A percentile compares a stretch with the other conserved stretches of the same genome.
These are phyloP conservation scores for Trichoderma asperelloides DNA, from an alignment of 495 filamentous ascomycete genomes.

Conservation along the genomic window DNA sequence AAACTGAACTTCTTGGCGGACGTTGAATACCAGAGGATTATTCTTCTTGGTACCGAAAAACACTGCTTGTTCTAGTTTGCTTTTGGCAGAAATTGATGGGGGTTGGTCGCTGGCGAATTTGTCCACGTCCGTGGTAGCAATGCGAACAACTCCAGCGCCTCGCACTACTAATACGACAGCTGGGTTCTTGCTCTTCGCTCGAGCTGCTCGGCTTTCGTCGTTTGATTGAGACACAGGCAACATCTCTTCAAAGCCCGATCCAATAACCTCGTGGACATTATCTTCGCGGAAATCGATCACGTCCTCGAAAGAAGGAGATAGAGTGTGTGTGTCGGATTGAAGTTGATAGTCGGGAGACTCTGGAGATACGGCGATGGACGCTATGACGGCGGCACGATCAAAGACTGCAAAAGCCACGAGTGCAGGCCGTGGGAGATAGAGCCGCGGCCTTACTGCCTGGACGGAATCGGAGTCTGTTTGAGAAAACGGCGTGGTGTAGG, in stretches of 20 bases:
- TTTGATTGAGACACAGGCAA: slow-evolving; percentile 25
- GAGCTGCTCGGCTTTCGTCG: slow-evolving; percentile 35
- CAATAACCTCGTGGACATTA: slow-evolving; percentile 48
- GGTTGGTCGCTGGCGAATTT: slow-evolving; percentile 39
- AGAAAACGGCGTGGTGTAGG: slow-evolving; percentile 43
- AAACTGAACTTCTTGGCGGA: slow-evolving; percentile 53
- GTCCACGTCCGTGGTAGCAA: slow-evolving; percentile 49
- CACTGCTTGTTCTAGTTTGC: slow-evolving; percentile 87
- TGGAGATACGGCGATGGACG: slow-evolving; percentile 54
- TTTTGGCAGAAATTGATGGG: slow-evolving; percentile 62
- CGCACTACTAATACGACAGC: slow-evolving; percentile 65
- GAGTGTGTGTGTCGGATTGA: slow-evolving; percentile 48
- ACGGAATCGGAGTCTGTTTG: slow-evolving; percentile 24
- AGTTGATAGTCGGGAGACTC: slow-evolving; percentile 63
- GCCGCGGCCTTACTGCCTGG: slow-evolving; percentile 45
- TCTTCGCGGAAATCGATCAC: slow-evolving; percentile 71
- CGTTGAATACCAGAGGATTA: slow-evolving; percentile 72
- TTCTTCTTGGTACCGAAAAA: slow-evolving; percentile 75
- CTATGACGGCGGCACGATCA: slow-evolving; percentile 62
- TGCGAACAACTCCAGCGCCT: slow-evolving; percentile 69
- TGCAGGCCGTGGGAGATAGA: slow-evolving; percentile 69
- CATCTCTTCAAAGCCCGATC: slow-evolving; percentile 51
- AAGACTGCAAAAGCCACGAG: slow-evolving; percentile 79
- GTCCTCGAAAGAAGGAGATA: slow-evolving; percentile 67
- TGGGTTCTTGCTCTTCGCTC: slow-evolving; percentile 49